Percentiles rank a stretch among this genome's conserved stretches.
Conservation (phyloP, 345 rosid genomes). For the Lepidium sativum region DNA sequence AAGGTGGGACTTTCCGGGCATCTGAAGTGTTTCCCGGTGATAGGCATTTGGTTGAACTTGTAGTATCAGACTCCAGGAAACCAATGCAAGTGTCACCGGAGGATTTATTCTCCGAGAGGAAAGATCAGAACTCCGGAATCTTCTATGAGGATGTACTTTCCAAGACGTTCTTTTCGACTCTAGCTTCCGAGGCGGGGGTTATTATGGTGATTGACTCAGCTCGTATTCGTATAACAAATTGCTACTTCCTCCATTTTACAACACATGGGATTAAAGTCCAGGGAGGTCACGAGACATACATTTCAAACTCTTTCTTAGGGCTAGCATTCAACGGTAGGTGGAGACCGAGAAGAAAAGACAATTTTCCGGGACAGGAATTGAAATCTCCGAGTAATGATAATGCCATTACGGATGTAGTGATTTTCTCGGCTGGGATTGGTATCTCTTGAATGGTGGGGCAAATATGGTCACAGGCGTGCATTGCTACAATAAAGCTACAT, state of each 20-base stretch:
- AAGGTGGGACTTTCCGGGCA: constrained; percentile 65
- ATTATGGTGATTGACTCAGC: constrained; percentile 42
- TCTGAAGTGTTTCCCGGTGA: constrained; percentile 52
- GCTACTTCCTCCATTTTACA: constrained; percentile 61
- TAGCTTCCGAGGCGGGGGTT: constrained; percentile 48
- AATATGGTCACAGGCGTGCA: constrained; percentile 62
- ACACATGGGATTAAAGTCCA: constrained; percentile 53
- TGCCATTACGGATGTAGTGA: constrained; percentile 45
- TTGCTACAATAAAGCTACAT: constrained; percentile 66
- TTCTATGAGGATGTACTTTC: constrained; percentile 58
- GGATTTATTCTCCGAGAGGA: neutral
- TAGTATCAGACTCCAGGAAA: constrained; percentile 34
- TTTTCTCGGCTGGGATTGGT: constrained; percentile 63
- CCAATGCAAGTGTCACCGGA: neutral
- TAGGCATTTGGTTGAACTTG: constrained; percentile 45
- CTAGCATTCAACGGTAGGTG: constrained; percentile 55
- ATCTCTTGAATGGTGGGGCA: constrained; percentile 45
- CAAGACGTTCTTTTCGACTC: constrained; percentile 62
- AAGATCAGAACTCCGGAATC: constrained; percentile 18
- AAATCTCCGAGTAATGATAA: constrained; percentile 53
- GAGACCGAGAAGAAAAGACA: constrained; percentile 43
- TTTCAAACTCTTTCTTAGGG: constrained; percentile 49
- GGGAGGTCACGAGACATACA: constrained; percentile 62
- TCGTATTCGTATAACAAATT: constrained; percentile 39
- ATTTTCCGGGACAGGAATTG: constrained; percentile 57